A percentile compares a stretch with the other conserved stretches of the same genome.
phyloP scores from a whole-genome alignment of 208 protist species.

The Wallacemonas sp. region DNA sequence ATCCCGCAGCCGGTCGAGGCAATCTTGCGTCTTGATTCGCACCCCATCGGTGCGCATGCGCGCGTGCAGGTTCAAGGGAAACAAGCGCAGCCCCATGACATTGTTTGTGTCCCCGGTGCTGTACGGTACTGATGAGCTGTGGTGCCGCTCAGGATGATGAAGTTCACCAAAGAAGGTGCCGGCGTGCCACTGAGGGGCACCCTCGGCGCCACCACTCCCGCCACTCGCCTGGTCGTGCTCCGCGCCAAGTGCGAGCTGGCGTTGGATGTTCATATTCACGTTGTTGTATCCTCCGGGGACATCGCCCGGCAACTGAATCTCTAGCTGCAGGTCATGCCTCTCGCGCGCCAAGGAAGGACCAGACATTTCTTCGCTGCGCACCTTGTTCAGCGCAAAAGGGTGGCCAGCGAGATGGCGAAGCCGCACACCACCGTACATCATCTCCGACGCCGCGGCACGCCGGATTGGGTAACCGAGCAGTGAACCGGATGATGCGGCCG shows the following conservation, averaged over 20 bases:
- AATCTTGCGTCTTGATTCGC: constrained; percentile 64
- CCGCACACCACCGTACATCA: constrained; percentile 83
- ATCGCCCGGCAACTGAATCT: constrained; percentile 58
- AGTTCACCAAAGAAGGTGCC: constrained; percentile 27
- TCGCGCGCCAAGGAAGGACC: constrained; percentile 45
- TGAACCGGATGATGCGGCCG: constrained; percentile 9
- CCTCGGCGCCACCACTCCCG: neutral
- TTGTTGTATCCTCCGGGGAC: constrained; percentile 5
- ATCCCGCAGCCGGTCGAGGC: constrained; percentile 44
- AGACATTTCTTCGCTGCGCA: constrained; percentile 61
- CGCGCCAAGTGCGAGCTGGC: constrained; percentile 17
- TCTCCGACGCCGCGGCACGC: constrained; percentile 54
- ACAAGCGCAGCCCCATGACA: constrained; percentile 57
- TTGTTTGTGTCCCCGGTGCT: constrained; percentile 50
- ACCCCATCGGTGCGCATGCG: constrained; percentile 43
- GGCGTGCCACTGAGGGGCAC: constrained; percentile 30
- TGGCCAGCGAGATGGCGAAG: constrained; percentile 46
- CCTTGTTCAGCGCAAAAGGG: constrained; percentile 48
- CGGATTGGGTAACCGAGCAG: constrained; percentile 76
- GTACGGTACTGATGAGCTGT: constrained; percentile 65
- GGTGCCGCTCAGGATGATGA: constrained; percentile 51
- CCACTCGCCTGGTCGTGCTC: neutral
- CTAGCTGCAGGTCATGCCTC: constrained; percentile 54
- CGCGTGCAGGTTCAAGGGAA: constrained; percentile 62
- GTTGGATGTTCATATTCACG: constrained; percentile 28